phyloP scores from a whole-genome alignment of 179 eudicot species.

The Actinidia chinensis region DNA sequence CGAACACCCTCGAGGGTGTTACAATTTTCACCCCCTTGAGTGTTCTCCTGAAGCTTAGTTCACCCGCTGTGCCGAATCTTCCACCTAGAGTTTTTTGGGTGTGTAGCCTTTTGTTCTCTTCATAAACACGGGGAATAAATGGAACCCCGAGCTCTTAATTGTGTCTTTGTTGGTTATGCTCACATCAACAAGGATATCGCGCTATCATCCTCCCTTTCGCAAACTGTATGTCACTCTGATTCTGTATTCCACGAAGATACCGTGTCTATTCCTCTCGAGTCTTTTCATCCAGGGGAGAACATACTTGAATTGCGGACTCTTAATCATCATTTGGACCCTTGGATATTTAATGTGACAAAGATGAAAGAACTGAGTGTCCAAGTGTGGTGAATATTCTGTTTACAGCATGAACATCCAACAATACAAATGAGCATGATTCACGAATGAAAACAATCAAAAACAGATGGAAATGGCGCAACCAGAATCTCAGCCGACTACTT shows the following conservation, averaged over 20 bases:
- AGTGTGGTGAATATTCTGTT: too few relatives aligned
- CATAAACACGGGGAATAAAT: not conserved
- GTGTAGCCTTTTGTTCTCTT: not conserved
- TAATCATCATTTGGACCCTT: not conserved
- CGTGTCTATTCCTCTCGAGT: not conserved
- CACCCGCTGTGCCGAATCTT: not conserved
- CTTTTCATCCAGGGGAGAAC: slow-evolving; percentile 9
- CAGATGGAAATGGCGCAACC: not conserved
- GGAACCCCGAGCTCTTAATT: not conserved
- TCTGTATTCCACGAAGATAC: not conserved
- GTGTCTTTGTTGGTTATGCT: slow-evolving; percentile 6
- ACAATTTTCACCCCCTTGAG: not conserved
- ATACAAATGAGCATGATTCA: not conserved
- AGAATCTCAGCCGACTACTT: not conserved
- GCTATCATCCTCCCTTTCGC: not conserved
- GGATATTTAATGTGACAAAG: not conserved
- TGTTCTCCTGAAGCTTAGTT: not conserved
- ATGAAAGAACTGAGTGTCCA: not conserved
- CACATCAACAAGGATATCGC: not conserved
- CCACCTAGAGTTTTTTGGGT: not conserved
- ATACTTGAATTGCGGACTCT: not conserved
- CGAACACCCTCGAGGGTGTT: not conserved
- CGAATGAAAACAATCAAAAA: not conserved
- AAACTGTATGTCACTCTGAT: slow-evolving; percentile 2
- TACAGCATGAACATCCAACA: too few relatives aligned